phyloP scores from a whole-genome alignment of 768 basidiomycete species.

The Boletus tylopilopsis region DNA sequence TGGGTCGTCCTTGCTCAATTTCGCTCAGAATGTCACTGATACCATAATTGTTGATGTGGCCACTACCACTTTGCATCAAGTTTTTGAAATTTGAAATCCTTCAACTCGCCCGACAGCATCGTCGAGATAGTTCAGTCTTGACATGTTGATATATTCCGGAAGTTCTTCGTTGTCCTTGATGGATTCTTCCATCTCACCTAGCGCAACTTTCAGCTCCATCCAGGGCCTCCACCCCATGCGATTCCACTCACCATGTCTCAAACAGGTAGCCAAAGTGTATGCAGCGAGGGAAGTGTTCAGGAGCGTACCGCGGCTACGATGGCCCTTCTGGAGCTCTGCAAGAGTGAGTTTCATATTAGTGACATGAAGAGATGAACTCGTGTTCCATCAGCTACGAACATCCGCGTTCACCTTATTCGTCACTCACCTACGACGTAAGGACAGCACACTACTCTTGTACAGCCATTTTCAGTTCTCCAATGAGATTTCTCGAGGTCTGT shows the following conservation, averaged over 20 bases:
- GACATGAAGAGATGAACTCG: no score
- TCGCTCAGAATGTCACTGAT: slow-evolving; percentile 18
- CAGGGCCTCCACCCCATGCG: not conserved
- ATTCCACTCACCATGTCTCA: slow-evolving; percentile 13
- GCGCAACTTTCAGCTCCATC: not conserved
- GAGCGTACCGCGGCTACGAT: no score
- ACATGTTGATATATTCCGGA: slow-evolving; percentile 19
- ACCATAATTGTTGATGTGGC: slow-evolving; percentile 6
- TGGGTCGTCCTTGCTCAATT: slow-evolving; percentile 13
- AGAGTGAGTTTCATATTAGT: no score
- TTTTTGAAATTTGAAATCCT: slow-evolving; percentile 23
- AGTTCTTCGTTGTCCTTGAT: slow-evolving; percentile 7
- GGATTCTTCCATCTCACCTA: slow-evolving; percentile 14
- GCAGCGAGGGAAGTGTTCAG: no score
- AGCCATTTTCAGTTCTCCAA: slow-evolving; percentile 7
- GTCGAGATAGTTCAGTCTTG: slow-evolving; percentile 23
- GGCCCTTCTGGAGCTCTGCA: no score
- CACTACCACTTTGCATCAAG: slow-evolving; percentile 20
- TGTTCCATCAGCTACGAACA: no score
- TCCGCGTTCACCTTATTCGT: no score
- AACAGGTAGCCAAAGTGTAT: slow-evolving; percentile 17
- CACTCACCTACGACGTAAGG: no score
- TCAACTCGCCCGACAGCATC: slow-evolving; percentile 22
- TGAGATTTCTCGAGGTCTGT: slow-evolving; percentile 5
- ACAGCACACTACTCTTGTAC: no score